Evolutionary conservation across 352 stramenopile genomes (phyloP).

Genomic region (Phytophthora syringae): DNA sequence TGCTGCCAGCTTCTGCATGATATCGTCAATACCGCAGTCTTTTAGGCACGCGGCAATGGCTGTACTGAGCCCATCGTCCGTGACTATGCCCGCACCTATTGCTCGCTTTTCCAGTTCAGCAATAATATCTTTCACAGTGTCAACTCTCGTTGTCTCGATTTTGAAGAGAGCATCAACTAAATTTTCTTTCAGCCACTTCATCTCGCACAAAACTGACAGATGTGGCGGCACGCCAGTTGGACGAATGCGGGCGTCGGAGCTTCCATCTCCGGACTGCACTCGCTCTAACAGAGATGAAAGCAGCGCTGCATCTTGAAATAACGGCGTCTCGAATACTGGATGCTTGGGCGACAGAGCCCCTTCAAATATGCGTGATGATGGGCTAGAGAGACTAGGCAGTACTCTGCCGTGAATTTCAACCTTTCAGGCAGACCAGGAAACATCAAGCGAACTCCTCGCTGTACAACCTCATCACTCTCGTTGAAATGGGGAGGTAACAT

Average conservation of each 20-base stretch:
- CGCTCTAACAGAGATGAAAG: not conserved
- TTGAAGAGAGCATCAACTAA: constrained; percentile 7
- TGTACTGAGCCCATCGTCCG: too few relatives aligned
- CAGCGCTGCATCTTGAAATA: constrained; percentile 5
- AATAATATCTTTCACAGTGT: constrained; percentile 12
- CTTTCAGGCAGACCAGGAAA: constrained; percentile 7
- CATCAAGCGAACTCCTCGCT: not conserved
- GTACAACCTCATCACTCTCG: constrained; percentile 2
- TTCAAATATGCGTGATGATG: constrained; percentile 11
- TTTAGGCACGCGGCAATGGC: too few relatives aligned
- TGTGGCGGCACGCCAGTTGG: constrained; percentile 6
- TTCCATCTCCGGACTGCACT: not conserved
- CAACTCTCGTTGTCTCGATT: constrained; percentile 3
- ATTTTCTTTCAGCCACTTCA: constrained; percentile 7
- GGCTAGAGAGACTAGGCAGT: constrained; percentile 11
- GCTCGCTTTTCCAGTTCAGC: constrained; percentile 9
- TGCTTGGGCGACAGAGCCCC: not conserved
- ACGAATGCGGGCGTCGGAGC: not conserved
- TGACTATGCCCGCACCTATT: not conserved
- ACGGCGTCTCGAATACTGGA: constrained; percentile 2
- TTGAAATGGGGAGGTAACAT: constrained; percentile 24
- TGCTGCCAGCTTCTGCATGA: constrained; percentile 4
- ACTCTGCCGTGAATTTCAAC: constrained; percentile 2
- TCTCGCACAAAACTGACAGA: constrained; percentile 1
- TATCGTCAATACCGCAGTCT: not conserved